Conservation (phyloP, 176 grass and related monocot genomes). For the Eragrostis nindensis region DNA sequence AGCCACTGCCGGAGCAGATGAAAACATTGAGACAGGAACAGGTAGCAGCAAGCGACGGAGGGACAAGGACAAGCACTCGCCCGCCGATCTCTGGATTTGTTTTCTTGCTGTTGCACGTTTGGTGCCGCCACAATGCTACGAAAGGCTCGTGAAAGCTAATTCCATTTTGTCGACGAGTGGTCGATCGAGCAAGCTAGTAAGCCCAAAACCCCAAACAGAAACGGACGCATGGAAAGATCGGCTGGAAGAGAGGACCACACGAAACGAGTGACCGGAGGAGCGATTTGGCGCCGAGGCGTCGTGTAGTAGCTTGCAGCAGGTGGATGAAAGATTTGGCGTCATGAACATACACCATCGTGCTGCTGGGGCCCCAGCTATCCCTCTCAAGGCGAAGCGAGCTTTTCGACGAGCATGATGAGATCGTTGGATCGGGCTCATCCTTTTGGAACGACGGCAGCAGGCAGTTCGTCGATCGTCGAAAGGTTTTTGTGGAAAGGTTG, state of each 20-base stretch:
- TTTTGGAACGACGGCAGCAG: constrained; percentile 27
- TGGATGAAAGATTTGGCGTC: neutral
- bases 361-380: neutral
- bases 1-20: neutral
- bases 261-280: constrained; percentile 35
- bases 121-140: neutral
- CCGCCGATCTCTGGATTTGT: constrained; percentile 9
- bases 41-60: neutral
- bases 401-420: constrained; percentile 40
- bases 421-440: constrained; percentile 23
- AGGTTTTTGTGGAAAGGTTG: neutral
- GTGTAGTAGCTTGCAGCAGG: constrained; percentile 26
- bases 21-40: constrained; percentile 18
- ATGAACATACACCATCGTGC: neutral
- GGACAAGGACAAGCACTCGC: constrained; percentile 40
- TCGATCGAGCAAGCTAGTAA: neutral
- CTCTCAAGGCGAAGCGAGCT: constrained; percentile 13
- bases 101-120: neutral
- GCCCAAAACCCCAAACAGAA: neutral
- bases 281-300: neutral
- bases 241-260: constrained; percentile 37
- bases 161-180: neutral
- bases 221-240: neutral
- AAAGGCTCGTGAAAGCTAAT: constrained; percentile 27
- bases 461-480: constrained; percentile 24